These are phyloP conservation scores for Mortierella sp. DNA, from an alignment of 371 early-diverging fungal genomes.

Conservation along the genomic window DNA sequence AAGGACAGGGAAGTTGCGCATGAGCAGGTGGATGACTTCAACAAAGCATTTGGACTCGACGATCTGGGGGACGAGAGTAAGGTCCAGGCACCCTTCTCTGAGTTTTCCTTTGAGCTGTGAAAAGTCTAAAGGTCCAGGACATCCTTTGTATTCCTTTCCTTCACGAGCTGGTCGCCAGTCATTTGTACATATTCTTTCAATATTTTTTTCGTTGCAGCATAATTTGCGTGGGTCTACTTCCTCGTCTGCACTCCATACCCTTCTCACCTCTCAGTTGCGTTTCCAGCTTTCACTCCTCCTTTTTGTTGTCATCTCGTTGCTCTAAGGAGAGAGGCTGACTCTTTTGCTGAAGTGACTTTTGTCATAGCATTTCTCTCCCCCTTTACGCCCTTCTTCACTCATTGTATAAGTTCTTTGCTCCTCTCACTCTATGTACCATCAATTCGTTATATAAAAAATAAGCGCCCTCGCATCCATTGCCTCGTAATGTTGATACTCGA, in stretches of 20 bases:
- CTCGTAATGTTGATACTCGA: no score
- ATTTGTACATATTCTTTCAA: neutral
- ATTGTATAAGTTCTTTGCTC: neutral
- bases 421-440: neutral
- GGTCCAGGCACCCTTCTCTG: slow-evolving; percentile 40
- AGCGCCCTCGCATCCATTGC: no score
- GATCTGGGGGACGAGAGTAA: slow-evolving; percentile 45
- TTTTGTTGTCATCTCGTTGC: neutral
- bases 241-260: neutral
- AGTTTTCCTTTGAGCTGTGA: slow-evolving; percentile 45
- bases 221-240: neutral
- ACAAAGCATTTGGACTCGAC: slow-evolving; percentile 33
- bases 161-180: neutral
- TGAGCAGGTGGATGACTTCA: slow-evolving; percentile 24
- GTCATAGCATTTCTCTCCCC: neutral
- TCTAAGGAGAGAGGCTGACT: neutral
- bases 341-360: neutral
- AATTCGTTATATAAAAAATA: neutral
- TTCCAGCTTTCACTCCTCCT: no score
- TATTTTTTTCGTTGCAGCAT: neutral
- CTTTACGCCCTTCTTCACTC: neutral
- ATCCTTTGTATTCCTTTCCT: neutral
- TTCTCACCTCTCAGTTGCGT: neutral
- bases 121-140: neutral
- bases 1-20: neutral